Percentiles rank a stretch among this genome's conserved stretches.
Evolutionary conservation across 2,329 filamentous ascomycete species (phyloP).

Genomic region (Calonectria multiphialidica): DNA sequence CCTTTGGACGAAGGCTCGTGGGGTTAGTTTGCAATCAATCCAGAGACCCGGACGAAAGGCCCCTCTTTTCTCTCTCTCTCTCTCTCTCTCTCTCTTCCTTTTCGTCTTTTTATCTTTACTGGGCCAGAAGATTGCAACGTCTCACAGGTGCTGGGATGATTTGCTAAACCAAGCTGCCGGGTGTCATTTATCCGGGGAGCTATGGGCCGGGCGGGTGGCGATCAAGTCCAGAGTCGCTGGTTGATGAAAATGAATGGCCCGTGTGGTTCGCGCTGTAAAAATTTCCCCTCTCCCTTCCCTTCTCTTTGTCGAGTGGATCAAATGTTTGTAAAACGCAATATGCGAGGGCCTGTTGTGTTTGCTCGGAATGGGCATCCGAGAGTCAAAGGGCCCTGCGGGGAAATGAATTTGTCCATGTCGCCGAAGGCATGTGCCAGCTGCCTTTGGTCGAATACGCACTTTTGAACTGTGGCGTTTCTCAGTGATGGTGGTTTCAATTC

Average conservation of each 20-base stretch:
- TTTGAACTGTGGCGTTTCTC: conserved; percentile 16
- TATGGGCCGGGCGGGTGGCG: conserved; percentile 20
- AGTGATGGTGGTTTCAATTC: not conserved
- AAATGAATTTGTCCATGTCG: not conserved
- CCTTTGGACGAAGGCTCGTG: not conserved
- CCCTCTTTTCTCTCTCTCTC: not conserved
- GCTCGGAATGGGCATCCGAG: not conserved
- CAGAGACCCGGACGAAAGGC: conserved; percentile 6
- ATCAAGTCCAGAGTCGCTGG: not conserved
- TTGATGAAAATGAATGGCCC: conserved; percentile 3
- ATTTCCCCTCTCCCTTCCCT: conserved; percentile 28
- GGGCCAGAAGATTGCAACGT: conserved; percentile 19
- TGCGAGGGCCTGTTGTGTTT: not conserved
- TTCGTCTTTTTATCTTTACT: not conserved
- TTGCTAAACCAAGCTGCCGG: conserved; percentile 9
- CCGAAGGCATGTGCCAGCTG: not conserved
- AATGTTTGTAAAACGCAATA: conserved; percentile 1
- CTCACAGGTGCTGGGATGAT: conserved; percentile 21
- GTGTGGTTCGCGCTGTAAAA: not conserved
- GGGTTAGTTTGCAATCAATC: not conserved
- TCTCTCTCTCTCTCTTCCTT: too few species aligned
- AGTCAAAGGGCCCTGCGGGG: not conserved
- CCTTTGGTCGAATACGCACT: not conserved
- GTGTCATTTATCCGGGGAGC: conserved; percentile 31
- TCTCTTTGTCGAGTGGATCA: not conserved